A percentile compares a stretch with the other conserved stretches of the same genome.
phyloP scores from a whole-genome alignment of 345 rosid genomes.

The Citrus maxima region DNA sequence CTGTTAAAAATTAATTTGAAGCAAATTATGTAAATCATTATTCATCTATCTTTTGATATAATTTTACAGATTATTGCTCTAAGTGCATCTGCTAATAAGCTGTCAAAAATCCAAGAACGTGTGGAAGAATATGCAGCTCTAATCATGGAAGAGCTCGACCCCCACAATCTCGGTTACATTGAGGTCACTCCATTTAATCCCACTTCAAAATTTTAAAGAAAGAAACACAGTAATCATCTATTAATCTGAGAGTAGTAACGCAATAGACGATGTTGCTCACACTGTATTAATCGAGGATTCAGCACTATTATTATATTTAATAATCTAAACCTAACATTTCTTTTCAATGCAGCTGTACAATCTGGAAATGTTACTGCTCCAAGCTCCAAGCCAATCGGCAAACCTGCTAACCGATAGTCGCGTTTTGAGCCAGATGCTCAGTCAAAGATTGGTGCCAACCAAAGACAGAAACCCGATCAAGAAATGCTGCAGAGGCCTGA shows the following conservation, averaged over 20 bases:
- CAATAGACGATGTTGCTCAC: too few species aligned
- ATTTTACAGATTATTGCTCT: constrained; percentile 61
- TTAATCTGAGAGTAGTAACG: too few species aligned
- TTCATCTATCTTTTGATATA: not conserved
- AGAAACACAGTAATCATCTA: not conserved
- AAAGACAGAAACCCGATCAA: constrained; percentile 54
- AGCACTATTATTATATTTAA: too few species aligned
- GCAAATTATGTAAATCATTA: not conserved
- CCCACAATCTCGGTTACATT: constrained; percentile 62
- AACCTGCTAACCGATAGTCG: constrained; percentile 46
- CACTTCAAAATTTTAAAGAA: not conserved
- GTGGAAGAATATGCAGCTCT: constrained; percentile 81
- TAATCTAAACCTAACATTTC: not conserved
- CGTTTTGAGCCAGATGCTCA: constrained; percentile 56
- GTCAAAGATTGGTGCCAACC: constrained; percentile 72
- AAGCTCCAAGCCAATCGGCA: constrained; percentile 59
- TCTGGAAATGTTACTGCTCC: constrained; percentile 66
- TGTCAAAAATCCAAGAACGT: constrained; percentile 62
- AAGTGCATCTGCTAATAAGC: constrained; percentile 78
- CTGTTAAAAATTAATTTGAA: not conserved
- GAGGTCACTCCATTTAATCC: constrained; percentile 37
- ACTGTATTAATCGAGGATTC: too few species aligned
- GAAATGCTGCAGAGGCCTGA: constrained; percentile 33
- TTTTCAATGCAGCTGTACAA: constrained; percentile 44
- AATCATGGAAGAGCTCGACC: constrained; percentile 88